phyloP scores from a whole-genome alignment of 2,329 filamentous ascomycete genomes.

The Botryotinia calthae region DNA sequence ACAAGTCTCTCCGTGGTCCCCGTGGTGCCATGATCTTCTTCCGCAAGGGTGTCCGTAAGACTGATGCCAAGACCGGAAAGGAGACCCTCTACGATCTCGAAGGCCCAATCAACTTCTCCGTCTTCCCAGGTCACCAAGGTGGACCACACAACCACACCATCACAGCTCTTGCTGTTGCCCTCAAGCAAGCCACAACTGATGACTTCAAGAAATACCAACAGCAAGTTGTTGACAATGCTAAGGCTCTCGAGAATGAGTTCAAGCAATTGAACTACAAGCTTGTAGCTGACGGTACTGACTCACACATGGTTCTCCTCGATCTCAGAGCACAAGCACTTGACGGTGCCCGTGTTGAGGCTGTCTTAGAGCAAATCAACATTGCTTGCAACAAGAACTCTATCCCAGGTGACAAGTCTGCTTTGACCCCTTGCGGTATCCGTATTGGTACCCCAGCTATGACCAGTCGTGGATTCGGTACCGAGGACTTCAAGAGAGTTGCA shows the following conservation, averaged over 20 bases:
- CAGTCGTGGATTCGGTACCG: conserved; percentile 84
- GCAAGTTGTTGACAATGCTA: conserved; percentile 89
- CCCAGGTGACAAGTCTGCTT: conserved; percentile 93
- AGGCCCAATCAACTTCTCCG: conserved; percentile 95
- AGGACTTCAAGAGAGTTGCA: conserved; percentile 89
- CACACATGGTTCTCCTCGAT: conserved; percentile 94
- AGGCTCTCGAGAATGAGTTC: conserved; percentile 80
- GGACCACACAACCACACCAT: conserved; percentile 99
- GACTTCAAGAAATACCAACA: conserved; percentile 95
- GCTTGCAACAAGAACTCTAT: conserved; percentile 99
- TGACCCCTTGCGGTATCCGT: conserved; percentile 91
- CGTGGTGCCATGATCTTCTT: conserved; percentile 99
- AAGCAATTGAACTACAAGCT: conserved; percentile 90
- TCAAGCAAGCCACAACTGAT: conserved; percentile 86
- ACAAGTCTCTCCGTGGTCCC: conserved; percentile 97
- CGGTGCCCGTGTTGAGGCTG: conserved; percentile 90
- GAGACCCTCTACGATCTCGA: conserved; percentile 90
- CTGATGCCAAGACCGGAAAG: conserved; percentile 87
- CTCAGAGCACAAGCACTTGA: conserved; percentile 84
- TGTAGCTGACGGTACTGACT: conserved; percentile 93
- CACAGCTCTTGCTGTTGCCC: conserved; percentile 88
- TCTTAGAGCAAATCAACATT: conserved; percentile 97
- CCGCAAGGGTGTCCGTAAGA: conserved; percentile 90
- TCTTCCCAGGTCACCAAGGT: conserved; percentile 98
- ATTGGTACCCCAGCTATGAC: conserved; percentile 99